Evolutionary conservation across 2,329 filamentous ascomycete genomes (phyloP).

Genomic region (Nemania sp.): DNA sequence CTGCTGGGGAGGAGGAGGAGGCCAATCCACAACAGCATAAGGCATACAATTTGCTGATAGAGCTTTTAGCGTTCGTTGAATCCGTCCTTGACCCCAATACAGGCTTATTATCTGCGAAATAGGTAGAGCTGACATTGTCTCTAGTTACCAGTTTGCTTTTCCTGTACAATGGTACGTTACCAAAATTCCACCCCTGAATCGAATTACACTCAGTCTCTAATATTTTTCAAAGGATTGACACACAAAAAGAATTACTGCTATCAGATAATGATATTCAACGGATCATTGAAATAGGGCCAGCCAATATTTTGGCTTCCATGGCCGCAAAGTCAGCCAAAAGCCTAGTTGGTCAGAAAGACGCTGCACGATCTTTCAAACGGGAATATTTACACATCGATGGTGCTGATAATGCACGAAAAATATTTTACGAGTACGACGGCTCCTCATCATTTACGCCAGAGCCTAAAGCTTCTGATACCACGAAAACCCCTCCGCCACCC

Average conservation of each 20-base stretch:
- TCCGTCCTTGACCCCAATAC: no score
- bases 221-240: neutral
- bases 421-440: conserved; percentile 24
- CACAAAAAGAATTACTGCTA: neutral
- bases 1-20: no score
- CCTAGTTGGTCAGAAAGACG: conserved; percentile 16
- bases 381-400: conserved; percentile 20
- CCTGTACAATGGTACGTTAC: conserved; percentile 24
- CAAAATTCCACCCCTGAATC: no score
- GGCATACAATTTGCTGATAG: conserved; percentile 23
- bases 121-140: neutral
- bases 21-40: no score
- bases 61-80: conserved; percentile 19
- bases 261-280: conserved; percentile 13
- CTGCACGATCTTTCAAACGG: conserved; percentile 12
- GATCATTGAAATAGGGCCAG: conserved; percentile 25
- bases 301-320: conserved; percentile 19
- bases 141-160: conserved; percentile 24
- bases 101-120: neutral
- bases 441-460: no score
- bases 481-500: neutral
- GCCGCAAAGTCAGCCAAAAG: conserved; percentile 27
- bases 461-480: no score
- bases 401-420: conserved; percentile 16
- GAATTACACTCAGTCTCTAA: neutral